A percentile compares a stretch with the other conserved stretches of the same genome.
These are phyloP conservation scores for Penicillium verrucosum DNA, from an alignment of 2,329 filamentous ascomycete genomes.

Conservation along the genomic window DNA sequence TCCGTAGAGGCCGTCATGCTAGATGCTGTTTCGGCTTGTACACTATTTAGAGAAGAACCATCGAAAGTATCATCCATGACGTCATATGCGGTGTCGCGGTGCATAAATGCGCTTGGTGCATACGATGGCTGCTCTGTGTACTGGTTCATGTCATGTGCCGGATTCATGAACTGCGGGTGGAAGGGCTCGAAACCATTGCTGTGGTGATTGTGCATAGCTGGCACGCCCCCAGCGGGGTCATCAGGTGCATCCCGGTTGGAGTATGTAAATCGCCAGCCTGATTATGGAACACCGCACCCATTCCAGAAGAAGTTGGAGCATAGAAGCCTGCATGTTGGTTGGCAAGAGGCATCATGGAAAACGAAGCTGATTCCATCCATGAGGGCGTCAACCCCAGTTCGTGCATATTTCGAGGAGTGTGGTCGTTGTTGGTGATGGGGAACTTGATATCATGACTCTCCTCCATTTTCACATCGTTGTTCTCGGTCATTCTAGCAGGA, in stretches of 20 bases:
- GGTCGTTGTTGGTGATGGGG: slow-evolving; percentile 55
- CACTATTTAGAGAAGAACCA: slow-evolving; percentile 61
- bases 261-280: slow-evolving; percentile 87
- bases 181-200: slow-evolving; percentile 61
- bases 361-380: slow-evolving; percentile 79
- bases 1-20: slow-evolving; percentile 39
- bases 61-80: slow-evolving; percentile 67
- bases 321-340: slow-evolving; percentile 82
- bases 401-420: slow-evolving; percentile 73
- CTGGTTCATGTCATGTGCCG: slow-evolving; percentile 66
- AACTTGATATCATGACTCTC: slow-evolving; percentile 61
- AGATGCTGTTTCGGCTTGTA: slow-evolving; percentile 54
- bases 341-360: slow-evolving; percentile 73
- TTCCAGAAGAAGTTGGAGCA: slow-evolving; percentile 78
- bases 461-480: slow-evolving; percentile 44
- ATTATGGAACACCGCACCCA: slow-evolving; percentile 71
- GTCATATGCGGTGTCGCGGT: slow-evolving; percentile 77
- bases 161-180: slow-evolving; percentile 53
- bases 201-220: slow-evolving; percentile 60
- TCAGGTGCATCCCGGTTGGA: slow-evolving; percentile 69
- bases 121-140: slow-evolving; percentile 64
- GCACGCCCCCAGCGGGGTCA: slow-evolving; percentile 72
- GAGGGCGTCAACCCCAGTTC: slow-evolving; percentile 91
- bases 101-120: slow-evolving; percentile 75
- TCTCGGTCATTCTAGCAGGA: not conserved